A percentile compares a stretch with the other conserved stretches of the same genome.
phyloP scores from a whole-genome alignment of 139 green algal genomes.

The Chlorella sp. region DNA sequence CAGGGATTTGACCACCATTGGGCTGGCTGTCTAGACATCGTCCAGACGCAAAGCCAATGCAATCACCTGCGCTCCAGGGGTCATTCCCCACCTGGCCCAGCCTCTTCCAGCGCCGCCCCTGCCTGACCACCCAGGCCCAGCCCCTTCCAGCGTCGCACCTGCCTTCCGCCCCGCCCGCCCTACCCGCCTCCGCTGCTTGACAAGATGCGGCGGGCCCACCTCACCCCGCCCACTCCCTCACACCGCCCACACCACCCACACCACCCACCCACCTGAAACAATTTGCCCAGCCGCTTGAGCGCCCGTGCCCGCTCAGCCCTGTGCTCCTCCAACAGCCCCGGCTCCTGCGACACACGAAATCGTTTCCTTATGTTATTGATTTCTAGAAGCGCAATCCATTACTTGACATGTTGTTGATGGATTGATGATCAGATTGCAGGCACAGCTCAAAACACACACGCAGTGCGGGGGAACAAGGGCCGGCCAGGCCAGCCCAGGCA shows the following conservation, averaged over 20 bases:
- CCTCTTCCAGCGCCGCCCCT: no score
- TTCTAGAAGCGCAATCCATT: background rate
- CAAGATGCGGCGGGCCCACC: background rate
- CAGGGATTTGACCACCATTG: no score
- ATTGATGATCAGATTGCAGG: no score
- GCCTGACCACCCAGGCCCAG: no score
- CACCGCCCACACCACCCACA: background rate
- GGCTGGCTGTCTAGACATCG: no score
- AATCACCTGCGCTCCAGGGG: no score
- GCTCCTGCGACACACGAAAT: slow-evolving; percentile 27
- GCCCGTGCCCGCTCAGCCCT: slow-evolving; percentile 53
- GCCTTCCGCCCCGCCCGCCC: no score
- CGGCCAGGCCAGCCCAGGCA: background rate
- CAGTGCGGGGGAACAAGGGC: no score
- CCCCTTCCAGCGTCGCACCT: background rate
- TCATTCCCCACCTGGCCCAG: no score
- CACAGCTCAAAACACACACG: no score
- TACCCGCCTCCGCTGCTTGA: background rate
- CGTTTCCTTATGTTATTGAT: background rate
- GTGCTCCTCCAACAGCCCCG: slow-evolving; percentile 28
- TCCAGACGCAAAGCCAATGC: no score
- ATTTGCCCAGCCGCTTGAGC: slow-evolving; percentile 59
- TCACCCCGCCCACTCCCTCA: background rate
- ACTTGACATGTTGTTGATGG: no score
- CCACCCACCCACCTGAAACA: slow-evolving; percentile 50